Percentiles rank a stretch among this genome's conserved stretches.
Evolutionary conservation across 257 asterid genomes (phyloP).

Genomic region (Lycium ferocissimum): DNA sequence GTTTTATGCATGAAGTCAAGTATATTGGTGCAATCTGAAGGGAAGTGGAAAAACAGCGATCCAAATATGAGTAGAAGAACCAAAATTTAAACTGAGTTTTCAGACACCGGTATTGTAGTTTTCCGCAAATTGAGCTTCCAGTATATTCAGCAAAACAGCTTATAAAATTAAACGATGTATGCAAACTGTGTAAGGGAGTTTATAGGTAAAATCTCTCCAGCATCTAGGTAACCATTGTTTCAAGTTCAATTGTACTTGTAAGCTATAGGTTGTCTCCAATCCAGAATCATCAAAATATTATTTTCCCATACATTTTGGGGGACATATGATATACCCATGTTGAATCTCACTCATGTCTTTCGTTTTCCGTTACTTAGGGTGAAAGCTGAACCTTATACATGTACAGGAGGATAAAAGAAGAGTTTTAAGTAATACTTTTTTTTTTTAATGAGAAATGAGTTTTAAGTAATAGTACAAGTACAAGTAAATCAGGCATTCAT

Average conservation of each 20-base stretch:
- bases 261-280: neutral
- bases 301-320: neutral
- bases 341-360: neutral
- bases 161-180: slow-evolving; percentile 17
- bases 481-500: slow-evolving; percentile 13
- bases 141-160: slow-evolving; percentile 15
- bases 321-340: neutral
- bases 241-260: neutral
- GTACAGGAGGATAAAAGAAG: neutral
- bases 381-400: neutral
- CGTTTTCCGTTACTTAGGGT: neutral
- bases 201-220: slow-evolving; percentile 14
- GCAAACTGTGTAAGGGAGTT: neutral
- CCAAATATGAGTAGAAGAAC: slow-evolving; percentile 26
- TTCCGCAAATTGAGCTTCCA: neutral
- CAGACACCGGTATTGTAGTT: neutral
- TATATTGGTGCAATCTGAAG: slow-evolving; percentile 87
- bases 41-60: slow-evolving; percentile 25
- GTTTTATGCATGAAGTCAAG: slow-evolving; percentile 77
- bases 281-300: neutral
- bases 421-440: neutral
- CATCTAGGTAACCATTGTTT: neutral
- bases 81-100: slow-evolving; percentile 22
- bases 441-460: neutral
- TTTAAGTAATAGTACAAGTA: neutral